Conservation (phyloP, 305 asterid species). For the Fraxinus dipetala region DNA sequence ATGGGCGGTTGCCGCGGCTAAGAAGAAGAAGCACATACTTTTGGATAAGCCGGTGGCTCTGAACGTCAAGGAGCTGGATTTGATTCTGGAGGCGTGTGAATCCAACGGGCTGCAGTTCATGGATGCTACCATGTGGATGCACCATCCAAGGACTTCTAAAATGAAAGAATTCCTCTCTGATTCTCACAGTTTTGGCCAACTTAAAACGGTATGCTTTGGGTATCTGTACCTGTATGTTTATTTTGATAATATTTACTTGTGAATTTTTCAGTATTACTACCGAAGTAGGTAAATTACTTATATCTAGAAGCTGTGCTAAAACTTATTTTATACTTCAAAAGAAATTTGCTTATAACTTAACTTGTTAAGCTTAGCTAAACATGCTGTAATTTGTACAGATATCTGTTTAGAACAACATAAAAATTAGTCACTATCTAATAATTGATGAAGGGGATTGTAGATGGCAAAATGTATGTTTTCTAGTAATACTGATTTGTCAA, state of each 20-base stretch:
- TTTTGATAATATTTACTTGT: neutral
- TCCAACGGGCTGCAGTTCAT: constrained; percentile 72
- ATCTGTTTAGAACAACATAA: neutral
- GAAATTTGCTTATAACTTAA: neutral
- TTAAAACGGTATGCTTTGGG: constrained; percentile 38
- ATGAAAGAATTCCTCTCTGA: constrained; percentile 40
- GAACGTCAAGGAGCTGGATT: constrained; percentile 54
- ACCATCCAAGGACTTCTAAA: constrained; percentile 46
- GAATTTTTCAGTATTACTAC: neutral
- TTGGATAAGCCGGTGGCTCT: constrained; percentile 80
- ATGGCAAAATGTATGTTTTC: neutral
- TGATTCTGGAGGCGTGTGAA: constrained; percentile 59
- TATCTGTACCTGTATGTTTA: neutral
- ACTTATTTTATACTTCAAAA: neutral
- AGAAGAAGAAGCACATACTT: constrained; percentile 73
- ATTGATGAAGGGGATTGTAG: neutral
- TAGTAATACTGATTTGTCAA: neutral
- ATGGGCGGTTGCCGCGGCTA: constrained; percentile 81
- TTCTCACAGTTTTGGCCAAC: constrained; percentile 33
- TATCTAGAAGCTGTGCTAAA: neutral
- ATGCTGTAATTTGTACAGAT: neutral
- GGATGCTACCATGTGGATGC: constrained; percentile 96
- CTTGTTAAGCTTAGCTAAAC: neutral
- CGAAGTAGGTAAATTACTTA: neutral
- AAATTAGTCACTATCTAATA: neutral